Conservation (phyloP, 2,329 filamentous ascomycete genomes). For the Fusarium tupiense region DNA sequence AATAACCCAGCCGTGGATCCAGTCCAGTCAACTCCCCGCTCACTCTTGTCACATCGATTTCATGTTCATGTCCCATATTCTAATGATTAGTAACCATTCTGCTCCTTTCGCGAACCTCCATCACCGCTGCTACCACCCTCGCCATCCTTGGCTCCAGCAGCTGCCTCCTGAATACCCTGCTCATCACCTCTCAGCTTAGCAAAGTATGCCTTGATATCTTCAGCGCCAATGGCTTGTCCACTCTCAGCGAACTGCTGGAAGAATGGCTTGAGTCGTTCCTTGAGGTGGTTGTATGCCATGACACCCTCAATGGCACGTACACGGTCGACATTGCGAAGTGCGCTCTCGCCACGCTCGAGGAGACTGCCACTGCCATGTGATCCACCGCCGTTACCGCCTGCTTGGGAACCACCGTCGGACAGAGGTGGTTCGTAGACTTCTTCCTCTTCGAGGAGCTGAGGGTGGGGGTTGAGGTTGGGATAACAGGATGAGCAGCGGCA, state of each 20-base stretch:
- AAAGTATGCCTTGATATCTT: slow-evolving; percentile 97
- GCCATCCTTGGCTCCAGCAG: slow-evolving; percentile 49
- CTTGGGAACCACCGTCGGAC: slow-evolving; percentile 70
- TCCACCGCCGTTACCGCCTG: slow-evolving; percentile 54
- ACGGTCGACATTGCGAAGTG: slow-evolving; percentile 89
- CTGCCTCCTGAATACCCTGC: slow-evolving; percentile 72
- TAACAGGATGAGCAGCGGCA: slow-evolving; percentile 89
- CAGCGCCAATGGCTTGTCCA: slow-evolving; percentile 86
- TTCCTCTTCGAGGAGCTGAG: slow-evolving; percentile 91
- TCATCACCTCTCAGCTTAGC: slow-evolving; percentile 92
- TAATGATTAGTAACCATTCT: slow-evolving; percentile 59
- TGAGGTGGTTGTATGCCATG: slow-evolving; percentile 97
- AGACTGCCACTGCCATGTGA: slow-evolving; percentile 81
- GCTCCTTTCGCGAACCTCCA: slow-evolving; percentile 56
- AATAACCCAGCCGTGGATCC: neutral
- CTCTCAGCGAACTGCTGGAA: slow-evolving; percentile 94
- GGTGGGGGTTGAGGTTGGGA: slow-evolving; percentile 73
- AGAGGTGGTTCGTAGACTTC: slow-evolving; percentile 92
- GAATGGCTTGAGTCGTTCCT: slow-evolving; percentile 95
- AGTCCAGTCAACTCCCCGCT: neutral
- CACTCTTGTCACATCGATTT: neutral
- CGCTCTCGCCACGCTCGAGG: slow-evolving; percentile 91
- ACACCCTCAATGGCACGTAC: slow-evolving; percentile 95
- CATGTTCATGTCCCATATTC: neutral
- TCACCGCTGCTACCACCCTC: slow-evolving; percentile 41